A percentile compares a stretch with the other conserved stretches of the same genome.
These are phyloP conservation scores for Phytopythium cucurbitacearum DNA, from an alignment of 352 stramenopile genomes.

Conservation along the genomic window DNA sequence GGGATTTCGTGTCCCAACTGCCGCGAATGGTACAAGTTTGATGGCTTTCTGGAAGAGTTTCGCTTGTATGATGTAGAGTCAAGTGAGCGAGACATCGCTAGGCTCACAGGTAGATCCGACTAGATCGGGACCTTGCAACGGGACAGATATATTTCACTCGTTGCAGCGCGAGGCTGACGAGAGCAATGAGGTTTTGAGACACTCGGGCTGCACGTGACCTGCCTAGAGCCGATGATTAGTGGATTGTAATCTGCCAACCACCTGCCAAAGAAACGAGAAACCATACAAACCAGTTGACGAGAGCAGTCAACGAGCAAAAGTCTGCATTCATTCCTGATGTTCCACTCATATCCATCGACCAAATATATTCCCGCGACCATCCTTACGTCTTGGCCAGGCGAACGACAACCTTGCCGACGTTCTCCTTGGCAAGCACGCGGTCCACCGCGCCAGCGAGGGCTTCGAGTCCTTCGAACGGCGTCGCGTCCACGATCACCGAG, in stretches of 20 bases:
- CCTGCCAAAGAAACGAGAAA: no score
- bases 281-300: no score
- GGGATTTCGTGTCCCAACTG: background rate
- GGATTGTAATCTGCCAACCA: no score
- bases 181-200: no score
- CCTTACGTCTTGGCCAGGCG: conserved; percentile 24
- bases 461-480: conserved; percentile 54
- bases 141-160: no score
- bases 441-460: conserved; percentile 57
- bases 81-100: background rate
- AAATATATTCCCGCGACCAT: background rate
- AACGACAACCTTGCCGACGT: conserved; percentile 81
- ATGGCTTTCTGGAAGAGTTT: conserved; percentile 12
- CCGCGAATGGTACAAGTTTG: conserved; percentile 11
- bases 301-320: no score
- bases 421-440: conserved; percentile 74
- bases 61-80: conserved; percentile 12
- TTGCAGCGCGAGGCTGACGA: no score
- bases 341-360: background rate
- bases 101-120: no score
- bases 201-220: no score
- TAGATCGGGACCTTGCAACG: no score
- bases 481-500: conserved; percentile 44
- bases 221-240: no score
- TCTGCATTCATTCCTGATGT: no score